Base-by-base conservation (phyloP, 179 eudicot species). In the Gypsophila paniculata region DNA sequence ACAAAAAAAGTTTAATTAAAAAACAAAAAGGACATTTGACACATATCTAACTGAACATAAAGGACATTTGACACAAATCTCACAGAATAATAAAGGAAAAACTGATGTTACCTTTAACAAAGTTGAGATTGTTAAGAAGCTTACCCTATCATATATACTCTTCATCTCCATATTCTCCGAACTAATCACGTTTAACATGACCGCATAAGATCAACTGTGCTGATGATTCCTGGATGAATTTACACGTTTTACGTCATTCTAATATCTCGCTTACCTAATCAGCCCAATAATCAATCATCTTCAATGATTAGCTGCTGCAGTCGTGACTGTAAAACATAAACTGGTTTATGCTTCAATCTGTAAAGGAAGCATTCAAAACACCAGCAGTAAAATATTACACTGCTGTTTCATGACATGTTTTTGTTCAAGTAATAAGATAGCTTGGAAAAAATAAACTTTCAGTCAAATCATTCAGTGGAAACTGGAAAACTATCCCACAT, bases 51-150 rank as follows among this genome's bases (percentile, higher is more conserved):
- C 34, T 29, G 34, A 29, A 29, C 34, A 65, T 44, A 51, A 48
- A 48, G 21, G 36, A 29, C 32, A 10, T 18, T 10, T 2, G 23
- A 36, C 19, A 64, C 38, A 51, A 52, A 36, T 72, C 53, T 63
- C 59, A 62, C 21, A 19, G 49, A 51, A 5, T 13, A 32, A 18
- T 1, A 32, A 15, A 29, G 25, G 21, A 49, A 65, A 59, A 18
- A 11, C 8, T 22, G 69, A 72, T 77, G 6, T 59, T 71, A 76
- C 75, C 79, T 57, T 26, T 23, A 58, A 4, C 46, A 72, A 42
- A 60, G 52, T 23, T 48, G 34, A 38, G 52, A 49, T 59, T 38
- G 46, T 22, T 67, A 72, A 42, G 70, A 61, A 21, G 38, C 11
- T 29, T 38, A 65, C 19, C 10, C 46, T 42, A 8, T 42, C 11